A percentile compares a stretch with the other conserved stretches of the same genome.
Conservation (phyloP, 805 yeast genomes). For the Saccharomycopsis sp. region DNA sequence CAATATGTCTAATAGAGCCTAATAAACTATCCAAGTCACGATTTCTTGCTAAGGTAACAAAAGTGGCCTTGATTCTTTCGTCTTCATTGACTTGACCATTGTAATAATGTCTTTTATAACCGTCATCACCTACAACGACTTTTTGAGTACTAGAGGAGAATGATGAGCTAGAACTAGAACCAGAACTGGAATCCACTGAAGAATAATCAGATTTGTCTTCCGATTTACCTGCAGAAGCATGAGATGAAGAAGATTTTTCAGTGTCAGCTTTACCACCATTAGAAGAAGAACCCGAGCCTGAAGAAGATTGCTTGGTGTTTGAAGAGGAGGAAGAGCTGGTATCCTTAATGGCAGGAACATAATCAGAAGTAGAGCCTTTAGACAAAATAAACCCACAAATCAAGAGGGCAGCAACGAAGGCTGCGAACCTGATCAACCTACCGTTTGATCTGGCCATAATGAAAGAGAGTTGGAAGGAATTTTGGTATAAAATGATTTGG, state of each 20-base stretch:
- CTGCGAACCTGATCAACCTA: conserved; percentile 36
- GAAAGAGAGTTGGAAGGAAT: no score
- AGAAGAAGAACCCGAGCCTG: background rate
- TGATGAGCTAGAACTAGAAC: background rate
- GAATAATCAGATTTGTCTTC: background rate
- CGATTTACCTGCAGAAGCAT: background rate
- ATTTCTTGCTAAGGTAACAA: conserved; percentile 73
- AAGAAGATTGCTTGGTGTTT: background rate
- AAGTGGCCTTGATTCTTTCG: conserved; percentile 53
- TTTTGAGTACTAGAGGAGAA: background rate
- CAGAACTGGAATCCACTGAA: background rate
- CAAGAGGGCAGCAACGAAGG: conserved; percentile 35
- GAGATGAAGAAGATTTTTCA: background rate
- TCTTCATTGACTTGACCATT: conserved; percentile 25
- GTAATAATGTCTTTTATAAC: conserved; percentile 12
- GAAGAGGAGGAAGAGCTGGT: background rate
- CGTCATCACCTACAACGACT: conserved; percentile 9
- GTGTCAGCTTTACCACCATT: background rate
- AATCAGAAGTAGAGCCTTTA: conserved; percentile 32
- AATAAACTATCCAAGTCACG: conserved; percentile 53
- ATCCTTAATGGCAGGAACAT: conserved; percentile 17
- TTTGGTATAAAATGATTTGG: no score
- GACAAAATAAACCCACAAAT: conserved; percentile 39
- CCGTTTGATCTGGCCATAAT: conserved; percentile 39
- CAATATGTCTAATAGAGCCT: conserved; percentile 64